Conservation (phyloP, 2,329 filamentous ascomycete species). For the Penicillium italicum region DNA sequence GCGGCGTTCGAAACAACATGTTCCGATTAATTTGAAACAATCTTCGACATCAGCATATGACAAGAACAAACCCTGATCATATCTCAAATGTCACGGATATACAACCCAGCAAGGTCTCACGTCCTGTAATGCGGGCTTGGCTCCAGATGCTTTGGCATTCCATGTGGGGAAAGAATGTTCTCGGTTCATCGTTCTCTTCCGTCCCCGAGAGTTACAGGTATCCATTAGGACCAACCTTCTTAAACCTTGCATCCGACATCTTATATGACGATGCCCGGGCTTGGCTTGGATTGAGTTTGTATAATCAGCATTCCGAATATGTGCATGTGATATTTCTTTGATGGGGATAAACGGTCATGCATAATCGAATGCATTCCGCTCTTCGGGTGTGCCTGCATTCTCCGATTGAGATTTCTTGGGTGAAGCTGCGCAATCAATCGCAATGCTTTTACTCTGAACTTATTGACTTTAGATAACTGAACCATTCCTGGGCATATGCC, state of each 20-base stretch:
- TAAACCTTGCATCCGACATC: background rate
- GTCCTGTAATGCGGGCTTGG: background rate
- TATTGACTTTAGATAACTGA: background rate
- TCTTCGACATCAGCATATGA: background rate
- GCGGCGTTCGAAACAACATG: slow-evolving; percentile 72
- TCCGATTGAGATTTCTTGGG: slow-evolving; percentile 8
- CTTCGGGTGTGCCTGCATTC: slow-evolving; percentile 12
- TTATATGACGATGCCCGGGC: background rate
- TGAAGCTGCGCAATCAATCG: slow-evolving; percentile 15
- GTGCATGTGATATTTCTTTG: background rate
- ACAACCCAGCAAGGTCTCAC: background rate
- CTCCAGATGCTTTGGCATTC: background rate
- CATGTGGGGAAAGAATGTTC: background rate
- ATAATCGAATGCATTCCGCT: slow-evolving; percentile 8
- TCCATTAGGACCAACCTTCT: background rate
- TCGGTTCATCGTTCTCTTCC: background rate
- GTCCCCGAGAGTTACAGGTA: background rate
- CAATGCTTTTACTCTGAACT: background rate
- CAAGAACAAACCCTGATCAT: background rate
- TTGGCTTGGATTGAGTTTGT: background rate
- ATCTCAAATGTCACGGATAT: background rate
- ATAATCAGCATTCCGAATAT: background rate
- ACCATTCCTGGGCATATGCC: background rate
- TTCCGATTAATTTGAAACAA: slow-evolving; percentile 60
- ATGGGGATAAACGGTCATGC: background rate